Conservation (phyloP, 2,329 filamentous ascomycete species). For the Ascochyta viciae-villosae region DNA sequence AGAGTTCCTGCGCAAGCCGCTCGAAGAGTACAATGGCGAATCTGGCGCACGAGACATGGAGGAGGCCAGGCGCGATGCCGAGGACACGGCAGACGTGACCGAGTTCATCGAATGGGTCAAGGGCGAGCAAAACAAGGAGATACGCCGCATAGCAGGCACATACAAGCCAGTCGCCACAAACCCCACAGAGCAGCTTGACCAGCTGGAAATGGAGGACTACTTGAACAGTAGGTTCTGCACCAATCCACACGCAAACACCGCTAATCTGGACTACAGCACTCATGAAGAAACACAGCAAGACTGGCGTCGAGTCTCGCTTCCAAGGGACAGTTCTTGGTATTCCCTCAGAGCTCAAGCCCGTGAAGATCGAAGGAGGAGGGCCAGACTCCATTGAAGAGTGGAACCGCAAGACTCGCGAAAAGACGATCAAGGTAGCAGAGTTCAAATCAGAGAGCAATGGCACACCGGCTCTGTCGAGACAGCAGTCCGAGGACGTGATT, state of each 20-base stretch:
- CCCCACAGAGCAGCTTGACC: conserved; percentile 57
- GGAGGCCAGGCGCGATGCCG: conserved; percentile 60
- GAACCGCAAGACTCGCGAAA: conserved; percentile 51
- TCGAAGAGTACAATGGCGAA: conserved; percentile 52
- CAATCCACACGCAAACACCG: not conserved
- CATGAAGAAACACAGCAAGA: conserved; percentile 92
- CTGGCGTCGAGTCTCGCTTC: conserved; percentile 84
- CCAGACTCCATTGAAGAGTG: conserved; percentile 72
- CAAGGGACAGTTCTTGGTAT: conserved; percentile 84
- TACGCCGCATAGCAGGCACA: conserved; percentile 80
- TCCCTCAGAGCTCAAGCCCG: conserved; percentile 70
- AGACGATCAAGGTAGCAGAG: conserved; percentile 33
- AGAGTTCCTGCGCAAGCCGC: conserved; percentile 56
- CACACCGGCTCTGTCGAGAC: conserved; percentile 24
- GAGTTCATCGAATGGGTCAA: conserved; percentile 81
- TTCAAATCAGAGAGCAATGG: conserved; percentile 32
- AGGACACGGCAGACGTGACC: conserved; percentile 79
- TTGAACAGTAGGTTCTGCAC: conserved; percentile 48
- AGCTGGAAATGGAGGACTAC: conserved; percentile 56
- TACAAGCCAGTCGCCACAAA: conserved; percentile 49
- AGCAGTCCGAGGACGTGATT: conserved; percentile 30
- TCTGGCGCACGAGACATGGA: conserved; percentile 52
- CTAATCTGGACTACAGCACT: conserved; percentile 61
- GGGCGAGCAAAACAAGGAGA: conserved; percentile 77
- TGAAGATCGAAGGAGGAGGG: conserved; percentile 80